These are phyloP conservation scores for Rhodotorula sp. DNA, from an alignment of 1,284 basidiomycete genomes.

Conservation along the genomic window DNA sequence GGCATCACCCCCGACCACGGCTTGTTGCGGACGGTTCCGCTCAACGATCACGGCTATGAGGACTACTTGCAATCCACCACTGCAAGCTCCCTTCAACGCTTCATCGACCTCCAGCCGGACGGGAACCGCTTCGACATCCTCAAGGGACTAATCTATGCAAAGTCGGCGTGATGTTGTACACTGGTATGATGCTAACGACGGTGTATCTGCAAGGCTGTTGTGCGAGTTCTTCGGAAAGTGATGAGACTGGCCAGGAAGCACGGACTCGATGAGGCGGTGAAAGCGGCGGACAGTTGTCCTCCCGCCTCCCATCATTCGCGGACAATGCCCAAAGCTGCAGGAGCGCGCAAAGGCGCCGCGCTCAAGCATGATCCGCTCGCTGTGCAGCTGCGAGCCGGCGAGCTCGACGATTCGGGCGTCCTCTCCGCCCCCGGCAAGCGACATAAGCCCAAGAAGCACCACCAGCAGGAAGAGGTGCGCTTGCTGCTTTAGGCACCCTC, in stretches of 20 bases:
- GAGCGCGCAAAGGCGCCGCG: not conserved
- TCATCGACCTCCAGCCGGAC: conserved; percentile 77
- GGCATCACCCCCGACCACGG: conserved; percentile 87
- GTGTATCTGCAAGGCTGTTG: not conserved
- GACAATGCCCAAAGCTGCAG: conserved; percentile 29
- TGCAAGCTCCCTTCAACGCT: conserved; percentile 38
- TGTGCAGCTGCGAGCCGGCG: conserved; percentile 35
- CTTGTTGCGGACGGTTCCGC: conserved; percentile 73
- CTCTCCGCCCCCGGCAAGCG: conserved; percentile 41
- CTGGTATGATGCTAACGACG: not conserved
- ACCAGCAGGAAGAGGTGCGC: conserved; percentile 39
- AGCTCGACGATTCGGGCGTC: conserved; percentile 36
- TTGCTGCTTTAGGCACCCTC: too few relatives aligned
- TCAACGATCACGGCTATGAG: conserved; percentile 52
- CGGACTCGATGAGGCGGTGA: not conserved
- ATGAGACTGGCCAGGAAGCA: not conserved
- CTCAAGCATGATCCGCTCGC: conserved; percentile 42
- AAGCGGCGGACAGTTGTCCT: not conserved
- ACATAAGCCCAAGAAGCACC: conserved; percentile 34
- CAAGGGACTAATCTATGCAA: conserved; percentile 74
- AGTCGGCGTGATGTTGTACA: conserved; percentile 43
- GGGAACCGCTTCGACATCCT: conserved; percentile 97
- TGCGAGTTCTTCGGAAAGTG: not conserved
- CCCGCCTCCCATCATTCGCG: not conserved
- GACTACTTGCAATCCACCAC: conserved; percentile 40